A percentile compares a stretch with the other conserved stretches of the same genome.
Evolutionary conservation across 306 rosid genomes (phyloP).

Genomic region (Pyrus bretschneideri): DNA sequence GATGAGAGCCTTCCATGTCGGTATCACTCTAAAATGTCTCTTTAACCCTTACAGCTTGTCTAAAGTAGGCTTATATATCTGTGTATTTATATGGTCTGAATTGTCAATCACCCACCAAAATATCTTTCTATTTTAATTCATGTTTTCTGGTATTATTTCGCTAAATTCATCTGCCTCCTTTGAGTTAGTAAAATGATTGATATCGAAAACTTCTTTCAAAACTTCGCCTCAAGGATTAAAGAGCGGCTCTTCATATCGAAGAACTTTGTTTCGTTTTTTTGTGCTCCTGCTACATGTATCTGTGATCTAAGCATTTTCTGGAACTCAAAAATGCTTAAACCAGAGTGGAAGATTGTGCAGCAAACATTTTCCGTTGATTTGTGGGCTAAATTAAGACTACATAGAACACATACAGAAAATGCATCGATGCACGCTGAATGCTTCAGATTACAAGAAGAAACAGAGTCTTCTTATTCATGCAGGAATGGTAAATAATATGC

Average conservation of each 20-base stretch:
- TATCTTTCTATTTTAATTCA: not conserved
- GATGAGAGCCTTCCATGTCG: not conserved
- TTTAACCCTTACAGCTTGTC: not conserved
- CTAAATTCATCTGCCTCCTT: not conserved
- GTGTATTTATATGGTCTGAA: not conserved
- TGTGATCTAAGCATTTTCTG: not conserved
- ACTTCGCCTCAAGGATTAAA: not conserved
- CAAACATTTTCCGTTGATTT: not conserved
- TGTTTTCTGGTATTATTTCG: not conserved
- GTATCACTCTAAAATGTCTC: not conserved
- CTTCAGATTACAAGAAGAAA: not conserved
- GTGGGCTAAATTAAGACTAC: not conserved
- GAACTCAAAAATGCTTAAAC: not conserved
- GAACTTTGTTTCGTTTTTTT: not conserved
- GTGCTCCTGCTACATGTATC: not conserved
- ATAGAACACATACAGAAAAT: too few relatives aligned
- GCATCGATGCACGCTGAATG: not conserved
- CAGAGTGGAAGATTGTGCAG: too few relatives aligned
- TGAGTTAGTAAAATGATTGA: not conserved
- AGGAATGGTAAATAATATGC: not conserved
- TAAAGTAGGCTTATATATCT: not conserved
- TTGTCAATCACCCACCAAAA: not conserved
- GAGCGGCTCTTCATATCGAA: not conserved
- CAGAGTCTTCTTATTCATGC: not conserved
- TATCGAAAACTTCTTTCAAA: not conserved